Conservation (phyloP, 1,284 basidiomycete species). For the Volvariella volvacea region DNA sequence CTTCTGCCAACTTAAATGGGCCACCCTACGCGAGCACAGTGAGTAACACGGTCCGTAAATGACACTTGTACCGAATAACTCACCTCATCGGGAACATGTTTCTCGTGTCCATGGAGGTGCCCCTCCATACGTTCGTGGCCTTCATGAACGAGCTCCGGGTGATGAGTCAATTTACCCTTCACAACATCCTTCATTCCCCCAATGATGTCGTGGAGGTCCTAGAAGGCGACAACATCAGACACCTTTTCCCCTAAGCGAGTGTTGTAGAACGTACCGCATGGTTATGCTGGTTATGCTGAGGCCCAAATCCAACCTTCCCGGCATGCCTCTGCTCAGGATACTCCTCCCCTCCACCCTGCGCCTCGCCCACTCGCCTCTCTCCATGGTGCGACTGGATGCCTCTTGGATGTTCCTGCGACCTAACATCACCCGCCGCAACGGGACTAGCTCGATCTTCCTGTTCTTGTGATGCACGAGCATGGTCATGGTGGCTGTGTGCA, state of each 20-base stretch:
- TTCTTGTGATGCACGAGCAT: too few species aligned
- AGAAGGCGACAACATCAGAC: background rate
- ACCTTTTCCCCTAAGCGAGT: too few species aligned
- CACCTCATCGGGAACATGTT: slow-evolving; percentile 25
- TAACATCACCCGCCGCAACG: too few species aligned
- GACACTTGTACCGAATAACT: slow-evolving; percentile 3
- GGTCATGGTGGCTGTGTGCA: too few species aligned
- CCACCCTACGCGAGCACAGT: too few species aligned
- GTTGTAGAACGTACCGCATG: slow-evolving; percentile 13
- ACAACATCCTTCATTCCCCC: slow-evolving; percentile 43
- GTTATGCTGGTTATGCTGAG: slow-evolving; percentile 18
- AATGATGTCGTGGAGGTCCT: slow-evolving; percentile 43
- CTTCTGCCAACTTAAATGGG: too few species aligned
- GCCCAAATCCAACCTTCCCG: slow-evolving; percentile 27
- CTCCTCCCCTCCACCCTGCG: background rate
- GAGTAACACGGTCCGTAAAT: too few species aligned
- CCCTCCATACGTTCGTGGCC: slow-evolving; percentile 43
- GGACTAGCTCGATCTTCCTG: too few species aligned
- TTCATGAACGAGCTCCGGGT: slow-evolving; percentile 38
- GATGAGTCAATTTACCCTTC: slow-evolving; percentile 40
- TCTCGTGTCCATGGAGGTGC: slow-evolving; percentile 38
- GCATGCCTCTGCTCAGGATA: slow-evolving; percentile 27
- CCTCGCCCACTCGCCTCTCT: too few species aligned
- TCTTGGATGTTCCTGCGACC: too few species aligned
- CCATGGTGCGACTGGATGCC: too few species aligned